These are phyloP conservation scores for Mortierella claussenii DNA, from an alignment of 192 early-diverging fungal species.

Conservation along the genomic window DNA sequence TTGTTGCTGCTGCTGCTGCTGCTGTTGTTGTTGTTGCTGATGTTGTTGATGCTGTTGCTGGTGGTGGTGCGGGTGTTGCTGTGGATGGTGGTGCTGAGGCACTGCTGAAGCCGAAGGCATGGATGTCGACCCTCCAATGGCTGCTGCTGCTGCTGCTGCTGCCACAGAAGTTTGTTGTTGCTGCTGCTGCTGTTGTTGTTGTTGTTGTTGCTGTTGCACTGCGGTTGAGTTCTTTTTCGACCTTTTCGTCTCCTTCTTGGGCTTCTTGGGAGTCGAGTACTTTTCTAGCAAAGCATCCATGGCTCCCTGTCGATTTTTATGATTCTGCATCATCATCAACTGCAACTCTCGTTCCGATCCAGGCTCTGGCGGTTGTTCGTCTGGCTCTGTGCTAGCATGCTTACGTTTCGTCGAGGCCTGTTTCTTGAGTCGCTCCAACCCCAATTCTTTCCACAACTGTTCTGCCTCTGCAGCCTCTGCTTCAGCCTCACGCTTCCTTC, in stretches of 20 bases:
- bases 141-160: too few species aligned
- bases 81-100: conserved; percentile 1
- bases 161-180: too few species aligned
- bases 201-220: too few species aligned
- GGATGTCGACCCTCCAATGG: background rate
- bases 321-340: conserved; percentile 66
- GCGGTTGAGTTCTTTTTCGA: conserved; percentile 22
- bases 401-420: conserved; percentile 51
- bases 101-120: conserved; percentile 4
- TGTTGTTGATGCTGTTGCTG: conserved; percentile 9
- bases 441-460: conserved; percentile 65
- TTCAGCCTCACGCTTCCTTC: conserved; percentile 66
- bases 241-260: conserved; percentile 26
- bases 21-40: conserved; percentile 16
- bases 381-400: conserved; percentile 24
- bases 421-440: conserved; percentile 63
- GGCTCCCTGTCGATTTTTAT: conserved; percentile 56
- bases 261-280: conserved; percentile 31
- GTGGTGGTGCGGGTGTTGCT: conserved; percentile 8
- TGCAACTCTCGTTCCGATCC: conserved; percentile 57
- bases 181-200: too few species aligned
- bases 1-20: conserved; percentile 15
- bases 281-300: conserved; percentile 69
- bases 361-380: conserved; percentile 51
- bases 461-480: conserved; percentile 72